These are phyloP conservation scores for Delitschia confertaspora DNA, from an alignment of 495 filamentous ascomycete genomes.

Conservation along the genomic window DNA sequence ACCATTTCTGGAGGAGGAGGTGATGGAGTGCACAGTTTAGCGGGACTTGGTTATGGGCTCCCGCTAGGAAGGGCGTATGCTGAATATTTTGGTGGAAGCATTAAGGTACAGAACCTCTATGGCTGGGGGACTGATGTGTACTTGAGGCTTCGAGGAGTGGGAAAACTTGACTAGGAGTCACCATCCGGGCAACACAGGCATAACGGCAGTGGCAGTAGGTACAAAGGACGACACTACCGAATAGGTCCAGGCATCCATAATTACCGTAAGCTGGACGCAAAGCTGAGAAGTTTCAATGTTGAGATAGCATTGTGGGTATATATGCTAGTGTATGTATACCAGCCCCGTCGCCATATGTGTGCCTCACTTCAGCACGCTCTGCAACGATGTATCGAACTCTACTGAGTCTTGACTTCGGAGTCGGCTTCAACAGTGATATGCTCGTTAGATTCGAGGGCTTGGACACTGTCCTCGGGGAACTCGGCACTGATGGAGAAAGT, in stretches of 20 bases:
- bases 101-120: conserved; percentile 85
- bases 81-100: conserved; percentile 96
- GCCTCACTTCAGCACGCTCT: too few species aligned
- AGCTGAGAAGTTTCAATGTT: too few species aligned
- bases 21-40: conserved; percentile 62
- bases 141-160: conserved; percentile 74
- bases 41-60: conserved; percentile 86
- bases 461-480: conserved; percentile 57
- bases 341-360: too few species aligned
- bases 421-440: conserved; percentile 74
- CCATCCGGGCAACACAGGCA: too few species aligned
- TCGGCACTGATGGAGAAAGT: conserved; percentile 49
- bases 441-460: conserved; percentile 52
- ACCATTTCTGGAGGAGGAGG: conserved; percentile 60
- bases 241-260: too few species aligned
- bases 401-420: conserved; percentile 62
- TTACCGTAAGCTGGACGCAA: too few species aligned
- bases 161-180: conserved; percentile 36
- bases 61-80: conserved; percentile 90
- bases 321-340: too few species aligned
- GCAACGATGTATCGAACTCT: conserved; percentile 25
- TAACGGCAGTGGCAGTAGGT: too few species aligned
- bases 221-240: too few species aligned
- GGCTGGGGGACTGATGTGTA: conserved; percentile 91
- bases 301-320: too few species aligned